phyloP scores from a whole-genome alignment of 2,329 filamentous ascomycete species.

The Beauveria pseudobassiana region DNA sequence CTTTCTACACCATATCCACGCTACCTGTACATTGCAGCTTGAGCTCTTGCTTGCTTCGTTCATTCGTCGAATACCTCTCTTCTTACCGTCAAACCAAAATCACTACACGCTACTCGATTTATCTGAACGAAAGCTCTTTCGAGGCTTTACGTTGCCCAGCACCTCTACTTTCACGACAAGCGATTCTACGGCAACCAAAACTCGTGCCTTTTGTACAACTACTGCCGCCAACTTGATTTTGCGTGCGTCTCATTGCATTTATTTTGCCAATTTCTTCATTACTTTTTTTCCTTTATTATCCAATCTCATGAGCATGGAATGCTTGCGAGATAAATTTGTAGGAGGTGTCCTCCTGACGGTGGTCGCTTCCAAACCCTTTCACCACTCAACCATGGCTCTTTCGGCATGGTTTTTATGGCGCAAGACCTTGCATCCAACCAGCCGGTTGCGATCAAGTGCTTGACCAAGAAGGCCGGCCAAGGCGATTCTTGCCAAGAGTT shows the following conservation, averaged over 20 bases:
- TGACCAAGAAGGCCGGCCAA: conserved; percentile 71
- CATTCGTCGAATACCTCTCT: conserved; percentile 8
- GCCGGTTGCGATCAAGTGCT: conserved; percentile 89
- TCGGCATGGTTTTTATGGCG: conserved; percentile 96
- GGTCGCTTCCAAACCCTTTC: conserved; percentile 88
- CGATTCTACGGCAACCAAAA: conserved; percentile 7
- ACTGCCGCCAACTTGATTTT: conserved; percentile 13
- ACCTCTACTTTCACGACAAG: conserved; percentile 5
- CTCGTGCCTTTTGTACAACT: conserved; percentile 12
- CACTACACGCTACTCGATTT: conserved; percentile 2
- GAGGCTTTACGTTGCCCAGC: neutral
- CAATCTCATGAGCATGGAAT: conserved; percentile 55
- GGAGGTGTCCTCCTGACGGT: conserved; percentile 65
- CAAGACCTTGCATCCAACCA: conserved; percentile 69
- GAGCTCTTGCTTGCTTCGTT: conserved; percentile 14
- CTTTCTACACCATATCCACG: conserved; percentile 18
- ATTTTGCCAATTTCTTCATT: conserved; percentile 21
- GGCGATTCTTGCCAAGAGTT: conserved; percentile 55
- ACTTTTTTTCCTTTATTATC: conserved; percentile 13
- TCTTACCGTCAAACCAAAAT: conserved; percentile 6
- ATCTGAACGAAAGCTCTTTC: neutral
- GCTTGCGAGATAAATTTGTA: conserved; percentile 75
- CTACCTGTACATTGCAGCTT: conserved; percentile 27
- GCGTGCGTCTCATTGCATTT: conserved; percentile 20
- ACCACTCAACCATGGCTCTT: conserved; percentile 96